Percentiles rank a stretch among this genome's conserved stretches.
Conservation (phyloP, 2,329 filamentous ascomycete genomes). For the Fusarium sp. region DNA sequence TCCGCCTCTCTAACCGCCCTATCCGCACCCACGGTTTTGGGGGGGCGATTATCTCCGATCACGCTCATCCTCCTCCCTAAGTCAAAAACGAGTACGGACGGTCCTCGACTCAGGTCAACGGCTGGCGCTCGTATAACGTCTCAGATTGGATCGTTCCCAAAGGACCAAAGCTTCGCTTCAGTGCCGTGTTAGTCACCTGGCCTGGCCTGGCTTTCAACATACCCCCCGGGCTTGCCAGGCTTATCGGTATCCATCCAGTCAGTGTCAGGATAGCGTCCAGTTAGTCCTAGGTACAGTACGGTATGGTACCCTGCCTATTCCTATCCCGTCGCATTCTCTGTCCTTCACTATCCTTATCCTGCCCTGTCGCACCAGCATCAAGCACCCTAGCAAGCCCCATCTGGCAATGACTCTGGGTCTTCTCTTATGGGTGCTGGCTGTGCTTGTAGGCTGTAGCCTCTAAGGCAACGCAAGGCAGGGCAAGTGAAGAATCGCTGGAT, state of each 20-base stretch:
- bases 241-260: conserved; percentile 13
- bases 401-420: conserved; percentile 1
- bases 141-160: conserved; percentile 18
- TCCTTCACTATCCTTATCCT: conserved; percentile 27
- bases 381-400: conserved; percentile 25
- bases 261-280: background rate
- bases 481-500: conserved; percentile 26
- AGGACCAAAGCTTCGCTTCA: conserved; percentile 25
- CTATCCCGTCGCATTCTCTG: conserved; percentile 24
- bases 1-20: conserved; percentile 22
- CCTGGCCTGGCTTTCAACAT: background rate
- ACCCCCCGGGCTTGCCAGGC: conserved; percentile 6
- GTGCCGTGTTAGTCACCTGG: conserved; percentile 44
- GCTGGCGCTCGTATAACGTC: conserved; percentile 36
- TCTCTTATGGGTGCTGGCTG: background rate
- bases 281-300: conserved; percentile 7
- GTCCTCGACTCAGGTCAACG: conserved; percentile 33
- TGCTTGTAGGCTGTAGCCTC: conserved; percentile 14
- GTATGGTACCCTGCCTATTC: conserved; percentile 5
- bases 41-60: conserved; percentile 33
- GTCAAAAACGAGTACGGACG: background rate
- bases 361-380: conserved; percentile 31
- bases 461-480: background rate
- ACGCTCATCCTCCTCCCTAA: conserved; percentile 13
- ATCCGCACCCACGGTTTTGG: conserved; percentile 22